Percentiles rank a stretch among this genome's conserved stretches.
Evolutionary conservation across 2,329 filamentous ascomycete genomes (phyloP).

Genomic region (Neonectria magnoliae): DNA sequence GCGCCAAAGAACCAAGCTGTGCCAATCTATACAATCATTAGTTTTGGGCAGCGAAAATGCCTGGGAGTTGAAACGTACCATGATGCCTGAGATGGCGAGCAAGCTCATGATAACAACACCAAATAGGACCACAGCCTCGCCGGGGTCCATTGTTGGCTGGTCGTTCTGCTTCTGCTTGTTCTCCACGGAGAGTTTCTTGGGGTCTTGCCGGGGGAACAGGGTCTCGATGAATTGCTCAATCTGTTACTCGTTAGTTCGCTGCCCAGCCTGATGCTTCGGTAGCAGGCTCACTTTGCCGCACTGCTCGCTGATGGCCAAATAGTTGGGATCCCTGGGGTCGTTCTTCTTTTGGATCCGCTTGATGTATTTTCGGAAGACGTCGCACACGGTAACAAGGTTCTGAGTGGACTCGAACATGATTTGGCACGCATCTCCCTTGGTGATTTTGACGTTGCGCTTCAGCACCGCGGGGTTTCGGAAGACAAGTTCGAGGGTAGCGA

Average conservation of each 20-base stretch:
- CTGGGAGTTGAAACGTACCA: constrained; percentile 70
- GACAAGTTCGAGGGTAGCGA: constrained; percentile 89
- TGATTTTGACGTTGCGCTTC: constrained; percentile 92
- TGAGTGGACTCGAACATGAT: constrained; percentile 95
- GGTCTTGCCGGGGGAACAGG: constrained; percentile 86
- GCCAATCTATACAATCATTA: constrained; percentile 66
- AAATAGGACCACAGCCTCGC: constrained; percentile 74
- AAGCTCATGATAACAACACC: constrained; percentile 75
- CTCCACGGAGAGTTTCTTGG: constrained; percentile 63
- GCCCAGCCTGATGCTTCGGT: background rate
- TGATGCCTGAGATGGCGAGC: constrained; percentile 74
- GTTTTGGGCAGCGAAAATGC: background rate
- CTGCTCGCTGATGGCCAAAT: constrained; percentile 87
- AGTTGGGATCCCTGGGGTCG: constrained; percentile 91
- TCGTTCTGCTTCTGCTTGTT: constrained; percentile 51
- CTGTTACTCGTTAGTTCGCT: constrained; percentile 54
- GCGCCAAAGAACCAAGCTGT: constrained; percentile 84
- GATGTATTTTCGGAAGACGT: constrained; percentile 81
- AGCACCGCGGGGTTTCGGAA: constrained; percentile 93
- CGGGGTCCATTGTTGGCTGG: constrained; percentile 60
- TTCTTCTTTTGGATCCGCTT: constrained; percentile 93
- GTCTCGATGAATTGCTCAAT: constrained; percentile 96
- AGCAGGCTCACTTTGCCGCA: constrained; percentile 76
- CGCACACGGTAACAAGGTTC: constrained; percentile 83
- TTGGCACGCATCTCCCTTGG: constrained; percentile 90